These are phyloP conservation scores for Passiflora organensis DNA, from an alignment of 345 rosid species.

Conservation along the genomic window DNA sequence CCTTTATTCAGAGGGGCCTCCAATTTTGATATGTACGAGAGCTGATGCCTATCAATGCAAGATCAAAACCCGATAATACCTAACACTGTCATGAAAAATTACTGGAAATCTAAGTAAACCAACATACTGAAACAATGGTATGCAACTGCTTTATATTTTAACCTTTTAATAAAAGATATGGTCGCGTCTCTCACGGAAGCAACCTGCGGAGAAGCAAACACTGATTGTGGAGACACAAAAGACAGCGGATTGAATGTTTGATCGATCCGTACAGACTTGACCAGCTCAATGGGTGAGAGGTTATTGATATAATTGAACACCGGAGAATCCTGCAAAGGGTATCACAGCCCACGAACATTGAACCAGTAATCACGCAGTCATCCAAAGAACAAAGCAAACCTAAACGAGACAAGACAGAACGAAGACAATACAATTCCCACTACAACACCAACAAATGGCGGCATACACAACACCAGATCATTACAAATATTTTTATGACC, in stretches of 20 bases:
- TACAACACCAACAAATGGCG: background rate
- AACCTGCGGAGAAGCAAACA: slow-evolving; percentile 44
- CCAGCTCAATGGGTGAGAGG: slow-evolving; percentile 54
- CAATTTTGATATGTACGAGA: slow-evolving; percentile 28
- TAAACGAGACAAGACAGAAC: background rate
- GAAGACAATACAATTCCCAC: background rate
- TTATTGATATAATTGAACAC: slow-evolving; percentile 58
- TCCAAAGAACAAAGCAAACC: background rate
- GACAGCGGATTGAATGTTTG: slow-evolving; percentile 32
- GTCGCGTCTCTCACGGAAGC: slow-evolving; percentile 28
- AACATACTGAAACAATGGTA: background rate
- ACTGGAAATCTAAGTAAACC: too few relatives aligned
- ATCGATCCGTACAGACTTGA: slow-evolving; percentile 28
- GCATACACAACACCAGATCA: background rate
- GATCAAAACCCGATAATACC: background rate
- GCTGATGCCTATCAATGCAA: slow-evolving; percentile 32
- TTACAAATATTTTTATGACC: background rate
- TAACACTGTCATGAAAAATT: too few relatives aligned
- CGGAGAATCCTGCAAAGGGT: slow-evolving; percentile 57
- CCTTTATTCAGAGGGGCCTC: slow-evolving; percentile 16
- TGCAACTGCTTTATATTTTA: background rate
- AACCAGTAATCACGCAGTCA: background rate
- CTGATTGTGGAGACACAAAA: slow-evolving; percentile 47
- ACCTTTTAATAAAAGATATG: slow-evolving; percentile 45
- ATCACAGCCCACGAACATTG: background rate